Conservation (phyloP, 2,329 filamentous ascomycete genomes). For the Clarireedia monteithiana region DNA sequence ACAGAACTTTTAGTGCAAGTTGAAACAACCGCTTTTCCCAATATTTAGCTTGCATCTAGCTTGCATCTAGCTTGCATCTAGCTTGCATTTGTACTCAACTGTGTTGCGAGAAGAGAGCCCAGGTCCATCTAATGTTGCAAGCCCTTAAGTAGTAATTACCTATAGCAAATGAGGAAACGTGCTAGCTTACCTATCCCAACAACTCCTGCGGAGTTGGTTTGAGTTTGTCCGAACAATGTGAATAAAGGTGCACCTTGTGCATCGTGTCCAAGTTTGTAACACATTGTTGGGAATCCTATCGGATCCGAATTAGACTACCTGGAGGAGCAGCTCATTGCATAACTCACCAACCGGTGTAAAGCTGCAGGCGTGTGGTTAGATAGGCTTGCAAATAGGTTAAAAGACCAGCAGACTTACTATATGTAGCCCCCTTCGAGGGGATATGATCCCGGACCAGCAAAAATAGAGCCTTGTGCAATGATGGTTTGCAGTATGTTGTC, state of each 20-base stretch:
- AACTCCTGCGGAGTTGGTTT: not conserved
- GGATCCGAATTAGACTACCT: not conserved
- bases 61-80: too few relatives aligned
- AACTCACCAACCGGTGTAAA: not conserved
- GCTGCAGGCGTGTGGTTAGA: not conserved
- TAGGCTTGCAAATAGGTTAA: not conserved
- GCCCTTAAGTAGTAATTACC: too few relatives aligned
- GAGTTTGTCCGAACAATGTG: not conserved
- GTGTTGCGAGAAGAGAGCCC: too few relatives aligned
- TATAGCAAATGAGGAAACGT: not conserved
- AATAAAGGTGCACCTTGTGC: not conserved
- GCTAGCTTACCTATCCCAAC: not conserved
- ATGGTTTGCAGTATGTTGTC: conserved; percentile 31
- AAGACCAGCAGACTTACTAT: not conserved
- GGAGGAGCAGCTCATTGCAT: not conserved
- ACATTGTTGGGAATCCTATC: not conserved
- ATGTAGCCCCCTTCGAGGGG: conserved; percentile 33
- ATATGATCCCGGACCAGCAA: conserved; percentile 30
- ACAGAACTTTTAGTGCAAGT: too few relatives aligned
- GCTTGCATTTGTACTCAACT: too few relatives aligned
- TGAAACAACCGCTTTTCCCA: too few relatives aligned
- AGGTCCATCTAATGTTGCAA: too few relatives aligned
- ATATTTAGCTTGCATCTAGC: too few relatives aligned
- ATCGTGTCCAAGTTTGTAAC: not conserved
- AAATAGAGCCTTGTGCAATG: conserved; percentile 38